Conservation (phyloP, 2,329 filamentous ascomycete species). For the Beauveria sp. region DNA sequence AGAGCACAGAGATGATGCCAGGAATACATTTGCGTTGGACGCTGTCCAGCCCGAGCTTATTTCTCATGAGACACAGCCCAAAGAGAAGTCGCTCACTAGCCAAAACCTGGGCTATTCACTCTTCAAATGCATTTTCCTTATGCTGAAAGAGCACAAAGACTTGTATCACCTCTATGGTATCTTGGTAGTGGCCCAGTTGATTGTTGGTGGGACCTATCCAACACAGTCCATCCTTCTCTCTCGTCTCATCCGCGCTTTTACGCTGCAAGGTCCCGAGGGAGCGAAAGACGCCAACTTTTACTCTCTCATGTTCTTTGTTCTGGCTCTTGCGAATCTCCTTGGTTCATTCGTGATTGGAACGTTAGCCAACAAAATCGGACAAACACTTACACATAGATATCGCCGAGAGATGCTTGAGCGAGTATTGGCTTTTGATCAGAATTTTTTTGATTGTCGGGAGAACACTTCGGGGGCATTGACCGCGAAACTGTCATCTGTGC, state of each 20-base stretch:
- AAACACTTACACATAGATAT: neutral
- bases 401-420: neutral
- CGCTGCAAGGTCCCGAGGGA: neutral
- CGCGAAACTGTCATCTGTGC: neutral
- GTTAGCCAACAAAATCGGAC: neutral
- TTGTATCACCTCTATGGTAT: neutral
- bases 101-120: neutral
- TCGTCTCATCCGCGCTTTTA: neutral
- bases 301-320: slow-evolving; percentile 38
- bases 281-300: slow-evolving; percentile 32
- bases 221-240: neutral
- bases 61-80: neutral
- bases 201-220: neutral
- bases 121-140: neutral
- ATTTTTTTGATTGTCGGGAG: neutral
- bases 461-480: neutral
- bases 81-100: neutral
- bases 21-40: neutral
- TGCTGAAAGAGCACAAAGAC: neutral
- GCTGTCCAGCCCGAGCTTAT: neutral
- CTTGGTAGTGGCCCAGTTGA: neutral
- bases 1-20: neutral
- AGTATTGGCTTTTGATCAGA: neutral
- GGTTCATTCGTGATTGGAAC: neutral
- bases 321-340: slow-evolving; percentile 32